These are phyloP conservation scores for Nepenthes mirabilis DNA, from an alignment of 148 eudicot species.

Conservation along the genomic window DNA sequence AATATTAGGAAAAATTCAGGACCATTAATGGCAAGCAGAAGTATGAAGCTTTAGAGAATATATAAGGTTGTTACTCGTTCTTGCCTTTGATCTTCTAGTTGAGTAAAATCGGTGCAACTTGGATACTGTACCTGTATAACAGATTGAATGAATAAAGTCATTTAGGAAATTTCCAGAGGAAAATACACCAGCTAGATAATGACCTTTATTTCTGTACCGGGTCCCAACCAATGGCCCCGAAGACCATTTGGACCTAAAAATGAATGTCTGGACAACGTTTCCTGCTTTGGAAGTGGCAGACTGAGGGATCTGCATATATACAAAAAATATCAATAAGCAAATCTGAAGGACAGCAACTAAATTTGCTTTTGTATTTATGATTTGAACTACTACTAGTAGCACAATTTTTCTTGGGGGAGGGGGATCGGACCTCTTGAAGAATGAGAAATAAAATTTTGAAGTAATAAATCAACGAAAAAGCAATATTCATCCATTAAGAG, in stretches of 20 bases:
- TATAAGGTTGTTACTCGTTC: conserved; percentile 10
- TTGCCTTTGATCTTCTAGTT: conserved; percentile 49
- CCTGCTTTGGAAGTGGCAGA: conserved; percentile 76
- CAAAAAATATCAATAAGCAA: neutral
- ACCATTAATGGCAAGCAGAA: conserved; percentile 2
- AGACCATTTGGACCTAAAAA: conserved; percentile 87
- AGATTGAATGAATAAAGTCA: conserved; percentile 2
- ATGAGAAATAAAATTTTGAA: too few species aligned
- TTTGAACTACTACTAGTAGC: too few species aligned
- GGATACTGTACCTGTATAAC: conserved; percentile 70
- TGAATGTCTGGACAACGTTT: conserved; percentile 93
- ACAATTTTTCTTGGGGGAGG: too few species aligned
- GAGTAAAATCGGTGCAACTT: conserved; percentile 40
- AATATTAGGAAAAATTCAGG: neutral
- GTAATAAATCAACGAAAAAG: too few species aligned
- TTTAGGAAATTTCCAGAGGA: neutral
- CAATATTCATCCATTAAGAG: too few species aligned
- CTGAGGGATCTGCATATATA: conserved; percentile 44
- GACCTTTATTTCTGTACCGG: conserved; percentile 69
- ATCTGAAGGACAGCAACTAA: neutral
- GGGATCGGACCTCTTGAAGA: too few species aligned
- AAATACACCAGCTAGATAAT: neutral
- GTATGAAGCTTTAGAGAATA: neutral
- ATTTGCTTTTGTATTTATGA: too few species aligned
- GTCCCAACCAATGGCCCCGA: conserved; percentile 71